Evolutionary conservation across 345 rosid genomes (phyloP), one percentile per base, ranked within the genome.

Genomic region (Odontarrhena argentea): DNA sequence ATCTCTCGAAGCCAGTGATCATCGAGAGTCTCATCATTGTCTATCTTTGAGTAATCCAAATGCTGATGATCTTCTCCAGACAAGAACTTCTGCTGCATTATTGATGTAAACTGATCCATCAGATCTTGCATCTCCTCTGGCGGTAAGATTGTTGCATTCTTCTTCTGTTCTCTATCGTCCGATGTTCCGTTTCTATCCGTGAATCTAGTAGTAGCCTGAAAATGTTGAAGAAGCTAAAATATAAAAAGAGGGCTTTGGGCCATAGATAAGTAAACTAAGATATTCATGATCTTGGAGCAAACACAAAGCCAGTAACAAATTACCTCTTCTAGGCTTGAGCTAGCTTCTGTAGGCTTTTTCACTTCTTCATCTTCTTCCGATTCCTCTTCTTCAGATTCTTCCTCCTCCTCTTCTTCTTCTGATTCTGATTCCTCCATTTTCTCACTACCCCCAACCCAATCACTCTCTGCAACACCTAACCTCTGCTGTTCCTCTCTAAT

Each of bases 1-100:
- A 80, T 86, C 78, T 94, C 96, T 63, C 81, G 81, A 48, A 82
- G 78, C 99, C 97, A 91, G 60, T 91, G 99, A 81, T 91, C 99
- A 76, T 94, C 99, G 61, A 91, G 82, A 46, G 86, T 82, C 81
- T 80, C 97, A 53, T 94, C 89, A 0, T 81, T 77, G 43, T 94
- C 97, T 65, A 94, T 94, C 81, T 88, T 88, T 45, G 92, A 55
- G 79, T 88, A 94, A 82, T 94, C 99, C 36, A 88, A 74, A 76
- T 88, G 88, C 74, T 78, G 78, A 70, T 79, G 77, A 76, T 94
- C 99, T 87, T 94, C 96, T 6, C 99, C 97, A 0, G 87, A 73
- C 11, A 94, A 83, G 73, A 94, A 90, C 80, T 90, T 93, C 68
- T 86, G 98, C 52, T 93, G 92, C 97, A 88, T 91, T 30, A 88